These are phyloP conservation scores for Rhizophagus prolifer DNA, from an alignment of 192 early-diverging fungal species.

Conservation along the genomic window DNA sequence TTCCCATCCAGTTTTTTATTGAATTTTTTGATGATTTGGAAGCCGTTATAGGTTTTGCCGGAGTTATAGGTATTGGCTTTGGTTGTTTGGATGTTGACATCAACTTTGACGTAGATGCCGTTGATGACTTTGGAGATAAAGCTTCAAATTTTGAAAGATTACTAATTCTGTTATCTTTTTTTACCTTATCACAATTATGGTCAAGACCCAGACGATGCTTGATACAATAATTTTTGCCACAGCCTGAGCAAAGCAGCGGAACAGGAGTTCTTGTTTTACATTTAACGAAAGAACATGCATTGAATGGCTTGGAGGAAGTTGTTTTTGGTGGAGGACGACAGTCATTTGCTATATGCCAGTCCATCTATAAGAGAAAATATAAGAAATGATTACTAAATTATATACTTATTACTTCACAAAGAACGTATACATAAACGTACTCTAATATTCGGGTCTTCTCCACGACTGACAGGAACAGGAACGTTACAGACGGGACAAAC, in stretches of 20 bases:
- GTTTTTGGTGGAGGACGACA: conserved; percentile 52
- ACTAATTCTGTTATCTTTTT: conserved; percentile 2
- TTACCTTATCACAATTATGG: conserved; percentile 58
- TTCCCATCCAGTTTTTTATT: background rate
- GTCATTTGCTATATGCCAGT: conserved; percentile 63
- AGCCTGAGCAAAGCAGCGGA: conserved; percentile 64
- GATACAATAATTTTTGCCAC: conserved; percentile 69
- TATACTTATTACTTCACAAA: background rate
- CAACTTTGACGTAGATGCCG: background rate
- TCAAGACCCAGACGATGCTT: conserved; percentile 76
- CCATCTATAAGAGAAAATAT: conserved; percentile 39
- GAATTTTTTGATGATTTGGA: background rate
- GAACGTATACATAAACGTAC: conserved; percentile 25
- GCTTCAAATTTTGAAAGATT: background rate
- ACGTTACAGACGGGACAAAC: conserved; percentile 75
- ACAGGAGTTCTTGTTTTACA: conserved; percentile 71
- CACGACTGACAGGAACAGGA: conserved; percentile 67
- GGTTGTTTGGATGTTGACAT: background rate
- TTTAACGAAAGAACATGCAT: conserved; percentile 58
- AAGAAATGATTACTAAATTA: background rate
- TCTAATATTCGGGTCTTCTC: conserved; percentile 72
- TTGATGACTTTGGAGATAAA: background rate
- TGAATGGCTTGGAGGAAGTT: conserved; percentile 49
- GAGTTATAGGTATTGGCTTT: background rate
- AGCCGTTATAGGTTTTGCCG: background rate